Conservation (phyloP, 331 rosid genomes). For the Erythrophleum ivorense region DNA sequence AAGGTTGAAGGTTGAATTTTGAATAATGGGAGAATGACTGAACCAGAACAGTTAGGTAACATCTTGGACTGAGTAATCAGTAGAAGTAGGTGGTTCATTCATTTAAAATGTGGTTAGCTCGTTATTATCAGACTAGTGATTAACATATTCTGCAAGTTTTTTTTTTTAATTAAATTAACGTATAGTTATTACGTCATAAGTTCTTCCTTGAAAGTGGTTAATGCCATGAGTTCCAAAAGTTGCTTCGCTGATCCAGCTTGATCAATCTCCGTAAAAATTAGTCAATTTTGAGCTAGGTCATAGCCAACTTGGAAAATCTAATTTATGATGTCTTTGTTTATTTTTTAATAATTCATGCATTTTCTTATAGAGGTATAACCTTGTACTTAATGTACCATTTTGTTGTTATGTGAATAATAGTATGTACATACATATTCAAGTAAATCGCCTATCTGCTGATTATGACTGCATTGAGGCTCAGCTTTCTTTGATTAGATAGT, state of each 20-base stretch:
- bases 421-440: background rate
- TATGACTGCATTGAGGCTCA: background rate
- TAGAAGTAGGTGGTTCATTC: background rate
- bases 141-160: background rate
- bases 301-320: background rate
- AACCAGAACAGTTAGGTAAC: background rate
- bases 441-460: background rate
- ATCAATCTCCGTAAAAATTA: background rate
- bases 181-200: background rate
- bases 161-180: background rate
- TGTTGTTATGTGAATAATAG: background rate
- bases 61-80: constrained; percentile 5
- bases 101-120: background rate
- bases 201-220: constrained; percentile 4
- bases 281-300: background rate
- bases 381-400: background rate
- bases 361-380: background rate
- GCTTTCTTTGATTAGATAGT: constrained; percentile 27
- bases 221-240: background rate
- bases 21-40: constrained; percentile 15
- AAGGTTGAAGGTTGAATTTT: background rate
- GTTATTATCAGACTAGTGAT: background rate
- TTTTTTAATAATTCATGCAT: background rate
- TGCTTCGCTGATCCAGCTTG: background rate
- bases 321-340: background rate